Percentiles rank a stretch among this genome's conserved stretches.
These are phyloP conservation scores for Trametes cingulata DNA, from an alignment of 768 basidiomycete genomes.

Conservation along the genomic window DNA sequence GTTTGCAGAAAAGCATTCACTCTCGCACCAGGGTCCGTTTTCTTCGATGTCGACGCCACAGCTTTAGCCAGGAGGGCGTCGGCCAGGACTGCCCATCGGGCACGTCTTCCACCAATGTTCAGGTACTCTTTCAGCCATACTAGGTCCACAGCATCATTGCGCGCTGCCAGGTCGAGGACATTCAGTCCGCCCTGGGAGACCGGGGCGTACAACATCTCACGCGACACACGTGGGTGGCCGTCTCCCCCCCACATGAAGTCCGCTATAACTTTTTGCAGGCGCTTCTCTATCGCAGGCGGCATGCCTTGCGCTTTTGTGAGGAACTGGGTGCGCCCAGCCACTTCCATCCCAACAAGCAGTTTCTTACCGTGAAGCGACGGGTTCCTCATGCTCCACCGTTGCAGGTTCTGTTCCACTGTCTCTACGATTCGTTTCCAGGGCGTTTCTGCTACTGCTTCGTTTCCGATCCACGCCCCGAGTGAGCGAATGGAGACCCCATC, in stretches of 20 bases:
- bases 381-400: slow-evolving; percentile 1
- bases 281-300: slow-evolving; percentile 10
- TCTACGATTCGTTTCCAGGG: not conserved
- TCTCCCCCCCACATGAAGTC: not conserved
- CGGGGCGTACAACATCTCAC: not conserved
- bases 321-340: slow-evolving; percentile 1
- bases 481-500: not conserved
- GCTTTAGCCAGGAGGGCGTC: not conserved
- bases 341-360: not conserved
- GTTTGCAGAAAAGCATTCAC: slow-evolving; percentile 3
- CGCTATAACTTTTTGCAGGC: not conserved
- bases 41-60: not conserved
- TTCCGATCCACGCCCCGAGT: slow-evolving; percentile 23
- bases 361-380: not conserved
- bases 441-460: not conserved
- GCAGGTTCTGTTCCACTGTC: not conserved
- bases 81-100: slow-evolving; percentile 11
- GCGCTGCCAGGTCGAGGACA: not conserved
- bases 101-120: not conserved
- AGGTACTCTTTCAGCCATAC: slow-evolving; percentile 18
- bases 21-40: not conserved
- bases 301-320: slow-evolving; percentile 26
- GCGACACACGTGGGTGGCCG: not conserved
- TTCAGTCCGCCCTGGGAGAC: not conserved
- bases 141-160: not conserved